Evolutionary conservation across 2,329 filamentous ascomycete genomes (phyloP).

Genomic region (Trichoderma hamatum): DNA sequence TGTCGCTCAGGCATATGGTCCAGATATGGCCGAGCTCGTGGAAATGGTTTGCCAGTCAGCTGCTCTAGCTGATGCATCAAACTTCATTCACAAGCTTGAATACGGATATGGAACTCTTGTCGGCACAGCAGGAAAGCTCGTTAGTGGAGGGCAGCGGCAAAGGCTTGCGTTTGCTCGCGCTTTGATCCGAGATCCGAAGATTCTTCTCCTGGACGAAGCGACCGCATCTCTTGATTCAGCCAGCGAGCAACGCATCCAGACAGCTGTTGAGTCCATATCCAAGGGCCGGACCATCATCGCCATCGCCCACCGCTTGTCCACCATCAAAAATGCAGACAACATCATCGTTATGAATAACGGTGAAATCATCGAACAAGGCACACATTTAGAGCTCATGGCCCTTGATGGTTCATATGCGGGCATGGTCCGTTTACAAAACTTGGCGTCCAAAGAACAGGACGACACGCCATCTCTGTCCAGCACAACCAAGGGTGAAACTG

Average conservation of each 20-base stretch:
- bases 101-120: slow-evolving; percentile 57
- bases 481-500: slow-evolving; percentile 42
- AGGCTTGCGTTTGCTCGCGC: slow-evolving; percentile 61
- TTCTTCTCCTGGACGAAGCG: slow-evolving; percentile 64
- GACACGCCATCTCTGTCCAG: slow-evolving; percentile 39
- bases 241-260: slow-evolving; percentile 59
- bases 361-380: slow-evolving; percentile 64
- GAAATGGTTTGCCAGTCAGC: slow-evolving; percentile 27
- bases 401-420: slow-evolving; percentile 54
- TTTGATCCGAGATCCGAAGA: slow-evolving; percentile 58
- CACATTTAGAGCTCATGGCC: slow-evolving; percentile 61
- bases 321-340: slow-evolving; percentile 65
- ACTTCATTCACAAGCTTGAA: slow-evolving; percentile 58
- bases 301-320: slow-evolving; percentile 65
- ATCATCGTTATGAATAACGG: slow-evolving; percentile 65
- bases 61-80: slow-evolving; percentile 59
- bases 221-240: slow-evolving; percentile 63
- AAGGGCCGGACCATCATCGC: slow-evolving; percentile 65
- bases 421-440: slow-evolving; percentile 52
- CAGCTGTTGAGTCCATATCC: slow-evolving; percentile 49
- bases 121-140: slow-evolving; percentile 55
- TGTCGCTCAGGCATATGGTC: slow-evolving; percentile 48
- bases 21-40: slow-evolving; percentile 46
- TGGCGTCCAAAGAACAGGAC: slow-evolving; percentile 39
- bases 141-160: slow-evolving; percentile 65